These are phyloP conservation scores for Mycena pura DNA, from an alignment of 768 basidiomycete genomes.

Conservation along the genomic window DNA sequence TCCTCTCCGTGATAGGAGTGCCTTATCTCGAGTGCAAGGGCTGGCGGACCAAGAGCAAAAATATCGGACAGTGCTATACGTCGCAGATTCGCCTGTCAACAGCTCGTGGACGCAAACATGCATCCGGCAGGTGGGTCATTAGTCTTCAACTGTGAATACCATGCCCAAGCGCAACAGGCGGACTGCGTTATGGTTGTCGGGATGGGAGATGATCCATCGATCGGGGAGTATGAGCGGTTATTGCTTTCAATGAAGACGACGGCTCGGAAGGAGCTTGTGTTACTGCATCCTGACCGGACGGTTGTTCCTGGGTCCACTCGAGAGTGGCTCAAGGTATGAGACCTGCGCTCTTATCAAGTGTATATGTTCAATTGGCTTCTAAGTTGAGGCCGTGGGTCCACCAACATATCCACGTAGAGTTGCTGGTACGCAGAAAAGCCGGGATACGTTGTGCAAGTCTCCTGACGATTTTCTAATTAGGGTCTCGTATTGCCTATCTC, in stretches of 20 bases:
- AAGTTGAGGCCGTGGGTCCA: constrained; percentile 96
- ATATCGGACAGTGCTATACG: constrained; percentile 92
- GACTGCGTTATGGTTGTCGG: constrained; percentile 95
- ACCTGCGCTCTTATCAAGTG: neutral
- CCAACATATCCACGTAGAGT: constrained; percentile 94
- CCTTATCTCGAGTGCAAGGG: constrained; percentile 45
- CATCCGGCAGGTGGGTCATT: constrained; percentile 77
- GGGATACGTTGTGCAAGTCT: constrained; percentile 5
- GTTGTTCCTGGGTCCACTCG: constrained; percentile 91
- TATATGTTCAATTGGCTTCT: constrained; percentile 4
- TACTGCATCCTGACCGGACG: constrained; percentile 90
- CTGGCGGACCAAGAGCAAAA: constrained; percentile 94
- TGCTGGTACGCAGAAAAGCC: constrained; percentile 70
- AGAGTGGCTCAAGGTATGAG: constrained; percentile 88
- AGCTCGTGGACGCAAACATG: constrained; percentile 99
- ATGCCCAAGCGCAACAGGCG: constrained; percentile 53
- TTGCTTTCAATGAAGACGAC: constrained; percentile 96
- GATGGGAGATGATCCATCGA: constrained; percentile 88
- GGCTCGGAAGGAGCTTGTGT: constrained; percentile 94
- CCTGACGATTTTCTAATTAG: constrained; percentile 43
- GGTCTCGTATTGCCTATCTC: constrained; percentile 72
- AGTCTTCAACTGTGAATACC: neutral
- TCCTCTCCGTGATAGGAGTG: neutral
- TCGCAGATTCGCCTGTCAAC: constrained; percentile 93
- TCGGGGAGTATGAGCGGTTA: constrained; percentile 95